These are phyloP conservation scores for Lobulomyces angularis DNA, from an alignment of 192 early-diverging fungal species.

Conservation along the genomic window DNA sequence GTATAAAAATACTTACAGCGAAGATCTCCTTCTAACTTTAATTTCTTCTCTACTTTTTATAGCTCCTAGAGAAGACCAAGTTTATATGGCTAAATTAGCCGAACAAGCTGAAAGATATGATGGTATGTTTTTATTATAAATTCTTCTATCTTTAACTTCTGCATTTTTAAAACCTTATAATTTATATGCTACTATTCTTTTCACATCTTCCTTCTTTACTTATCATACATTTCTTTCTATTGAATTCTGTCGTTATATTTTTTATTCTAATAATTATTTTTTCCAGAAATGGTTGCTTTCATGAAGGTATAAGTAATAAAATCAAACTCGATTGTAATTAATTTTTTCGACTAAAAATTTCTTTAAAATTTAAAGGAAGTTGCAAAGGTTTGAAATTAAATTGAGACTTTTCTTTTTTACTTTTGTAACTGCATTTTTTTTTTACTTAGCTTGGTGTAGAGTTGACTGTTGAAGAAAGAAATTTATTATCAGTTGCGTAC, in stretches of 20 bases:
- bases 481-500: constrained; percentile 96
- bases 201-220: constrained; percentile 4
- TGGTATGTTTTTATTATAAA: constrained; percentile 46
- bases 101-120: constrained; percentile 99
- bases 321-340: constrained; percentile 4
- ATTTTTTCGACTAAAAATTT: constrained; percentile 3
- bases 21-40: too few relatives aligned
- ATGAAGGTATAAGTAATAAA: constrained; percentile 51
- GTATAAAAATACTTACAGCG: too few relatives aligned
- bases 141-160: constrained; percentile 2
- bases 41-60: too few relatives aligned
- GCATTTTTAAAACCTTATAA: not conserved
- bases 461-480: constrained; percentile 95
- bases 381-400: constrained; percentile 56
- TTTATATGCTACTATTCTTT: constrained; percentile 3
- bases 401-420: constrained; percentile 2
- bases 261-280: constrained; percentile 14
- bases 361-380: constrained; percentile 42
- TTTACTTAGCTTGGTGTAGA: constrained; percentile 71
- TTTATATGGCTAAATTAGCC: constrained; percentile 97
- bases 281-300: constrained; percentile 70
- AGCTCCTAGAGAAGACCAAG: constrained; percentile 54
- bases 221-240: constrained; percentile 6
- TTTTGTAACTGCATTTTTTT: not conserved
- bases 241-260: constrained; percentile 4